Evolutionary conservation across 768 basidiomycete genomes (phyloP).

Genomic region (Galerina sulciceps): DNA sequence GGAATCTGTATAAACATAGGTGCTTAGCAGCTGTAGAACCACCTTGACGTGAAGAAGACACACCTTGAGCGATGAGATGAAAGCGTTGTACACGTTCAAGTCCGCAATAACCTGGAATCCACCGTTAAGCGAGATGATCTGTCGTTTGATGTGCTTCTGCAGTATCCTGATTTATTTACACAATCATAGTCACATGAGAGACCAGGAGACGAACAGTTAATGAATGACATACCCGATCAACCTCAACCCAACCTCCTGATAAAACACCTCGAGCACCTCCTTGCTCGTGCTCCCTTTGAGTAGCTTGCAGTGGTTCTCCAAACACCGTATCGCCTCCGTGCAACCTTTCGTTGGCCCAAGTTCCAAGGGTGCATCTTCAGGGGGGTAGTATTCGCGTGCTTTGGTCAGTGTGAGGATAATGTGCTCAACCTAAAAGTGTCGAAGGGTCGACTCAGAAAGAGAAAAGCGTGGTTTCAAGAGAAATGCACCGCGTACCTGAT

Average conservation of each 20-base stretch:
- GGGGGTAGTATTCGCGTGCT: conserved; percentile 89
- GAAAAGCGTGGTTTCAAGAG: not conserved
- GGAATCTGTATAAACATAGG: conserved; percentile 51
- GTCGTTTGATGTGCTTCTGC: conserved; percentile 95
- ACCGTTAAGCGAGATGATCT: conserved; percentile 93
- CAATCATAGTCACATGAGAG: not conserved
- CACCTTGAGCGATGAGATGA: conserved; percentile 86
- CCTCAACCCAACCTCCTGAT: conserved; percentile 95
- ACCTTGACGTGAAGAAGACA: conserved; percentile 4
- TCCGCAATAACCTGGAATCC: conserved; percentile 98
- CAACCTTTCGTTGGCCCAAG: conserved; percentile 88
- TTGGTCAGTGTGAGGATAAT: conserved; percentile 83
- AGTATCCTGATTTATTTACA: conserved; percentile 68
- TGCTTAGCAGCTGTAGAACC: no score
- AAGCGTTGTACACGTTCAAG: conserved; percentile 90
- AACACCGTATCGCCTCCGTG: conserved; percentile 84
- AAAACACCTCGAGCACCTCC: conserved; percentile 97
- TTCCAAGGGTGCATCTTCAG: conserved; percentile 78
- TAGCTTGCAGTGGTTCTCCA: conserved; percentile 90
- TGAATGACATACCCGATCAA: conserved; percentile 67
- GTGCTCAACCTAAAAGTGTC: conserved; percentile 78
- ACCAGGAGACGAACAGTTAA: conserved; percentile 1
- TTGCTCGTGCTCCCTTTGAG: conserved; percentile 93
- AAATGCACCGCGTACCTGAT: conserved; percentile 59
- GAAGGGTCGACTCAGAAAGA: not conserved